Percentiles rank a stretch among this genome's conserved stretches.
Conservation (phyloP, 2,329 filamentous ascomycete genomes). For the Lachnellula cervina region DNA sequence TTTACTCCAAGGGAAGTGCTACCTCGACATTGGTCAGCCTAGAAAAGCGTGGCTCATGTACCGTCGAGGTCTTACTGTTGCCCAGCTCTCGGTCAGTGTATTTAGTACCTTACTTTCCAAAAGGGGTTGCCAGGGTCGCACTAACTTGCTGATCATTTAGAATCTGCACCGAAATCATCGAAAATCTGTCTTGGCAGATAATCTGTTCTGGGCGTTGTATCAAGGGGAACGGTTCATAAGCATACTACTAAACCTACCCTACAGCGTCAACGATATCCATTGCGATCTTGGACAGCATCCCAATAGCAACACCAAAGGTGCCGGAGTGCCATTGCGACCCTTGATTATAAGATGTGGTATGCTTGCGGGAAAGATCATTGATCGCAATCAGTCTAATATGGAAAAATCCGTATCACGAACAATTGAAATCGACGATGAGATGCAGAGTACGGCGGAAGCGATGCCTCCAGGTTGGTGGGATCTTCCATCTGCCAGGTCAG, state of each 20-base stretch:
- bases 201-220: slow-evolving; percentile 13
- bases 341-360: slow-evolving; percentile 28
- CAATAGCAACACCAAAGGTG: too few relatives aligned
- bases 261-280: slow-evolving; percentile 36
- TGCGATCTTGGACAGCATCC: slow-evolving; percentile 23
- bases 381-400: slow-evolving; percentile 34
- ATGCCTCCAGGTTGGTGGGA: slow-evolving; percentile 37
- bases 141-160: not conserved
- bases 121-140: not conserved
- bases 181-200: not conserved
- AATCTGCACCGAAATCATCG: not conserved
- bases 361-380: slow-evolving; percentile 39
- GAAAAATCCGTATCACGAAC: slow-evolving; percentile 34
- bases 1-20: slow-evolving; percentile 39
- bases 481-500: slow-evolving; percentile 13
- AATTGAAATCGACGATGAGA: slow-evolving; percentile 39
- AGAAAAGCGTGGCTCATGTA: slow-evolving; percentile 39
- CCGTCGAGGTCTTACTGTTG: slow-evolving; percentile 38
- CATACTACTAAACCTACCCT: slow-evolving; percentile 40
- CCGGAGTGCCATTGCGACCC: not conserved
- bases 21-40: slow-evolving; percentile 41
- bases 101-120: not conserved
- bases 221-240: slow-evolving; percentile 40
- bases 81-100: slow-evolving; percentile 33
- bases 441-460: slow-evolving; percentile 35